phyloP scores from a whole-genome alignment of 2,329 filamentous ascomycete genomes.

The Ophiostoma sp. region DNA sequence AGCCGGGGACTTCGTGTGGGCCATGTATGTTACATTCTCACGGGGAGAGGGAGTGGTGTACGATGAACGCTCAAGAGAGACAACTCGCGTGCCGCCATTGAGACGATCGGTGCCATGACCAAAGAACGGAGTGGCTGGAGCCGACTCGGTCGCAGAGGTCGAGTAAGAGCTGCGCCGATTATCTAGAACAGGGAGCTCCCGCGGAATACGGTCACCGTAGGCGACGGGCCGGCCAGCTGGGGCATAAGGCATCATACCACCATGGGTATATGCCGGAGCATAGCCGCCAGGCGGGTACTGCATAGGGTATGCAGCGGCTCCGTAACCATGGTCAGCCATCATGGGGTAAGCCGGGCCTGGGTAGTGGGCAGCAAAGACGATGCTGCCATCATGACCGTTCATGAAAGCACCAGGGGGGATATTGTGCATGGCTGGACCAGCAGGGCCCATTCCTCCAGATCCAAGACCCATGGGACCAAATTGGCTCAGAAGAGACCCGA shows the following conservation, averaged over 20 bases:
- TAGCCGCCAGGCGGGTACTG: slow-evolving; percentile 23
- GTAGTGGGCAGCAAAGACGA: slow-evolving; percentile 29
- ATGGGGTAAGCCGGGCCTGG: slow-evolving; percentile 29
- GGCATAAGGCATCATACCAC: slow-evolving; percentile 43
- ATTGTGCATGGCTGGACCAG: slow-evolving; percentile 29
- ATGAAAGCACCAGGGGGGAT: slow-evolving; percentile 27
- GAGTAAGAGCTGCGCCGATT: slow-evolving; percentile 64
- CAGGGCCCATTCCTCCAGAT: slow-evolving; percentile 19
- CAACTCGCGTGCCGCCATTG: slow-evolving; percentile 50
- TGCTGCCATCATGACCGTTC: slow-evolving; percentile 31
- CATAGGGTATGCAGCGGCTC: slow-evolving; percentile 29
- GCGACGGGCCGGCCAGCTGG: slow-evolving; percentile 44
- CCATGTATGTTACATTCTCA: slow-evolving; percentile 42
- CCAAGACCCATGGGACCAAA: slow-evolving; percentile 30
- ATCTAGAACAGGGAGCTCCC: slow-evolving; percentile 57
- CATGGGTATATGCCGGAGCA: slow-evolving; percentile 29
- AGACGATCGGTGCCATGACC: slow-evolving; percentile 54
- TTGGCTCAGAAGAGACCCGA: slow-evolving; percentile 31
- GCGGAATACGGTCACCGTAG: slow-evolving; percentile 42
- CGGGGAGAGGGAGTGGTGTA: slow-evolving; percentile 64
- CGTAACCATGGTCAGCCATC: slow-evolving; percentile 29
- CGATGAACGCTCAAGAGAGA: slow-evolving; percentile 54
- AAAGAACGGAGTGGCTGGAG: slow-evolving; percentile 61
- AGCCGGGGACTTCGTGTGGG: slow-evolving; percentile 37
- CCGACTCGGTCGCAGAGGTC: slow-evolving; percentile 54